Base-by-base conservation (phyloP, 1,284 basidiomycete genomes). In the Coriolopsis trogii region DNA sequence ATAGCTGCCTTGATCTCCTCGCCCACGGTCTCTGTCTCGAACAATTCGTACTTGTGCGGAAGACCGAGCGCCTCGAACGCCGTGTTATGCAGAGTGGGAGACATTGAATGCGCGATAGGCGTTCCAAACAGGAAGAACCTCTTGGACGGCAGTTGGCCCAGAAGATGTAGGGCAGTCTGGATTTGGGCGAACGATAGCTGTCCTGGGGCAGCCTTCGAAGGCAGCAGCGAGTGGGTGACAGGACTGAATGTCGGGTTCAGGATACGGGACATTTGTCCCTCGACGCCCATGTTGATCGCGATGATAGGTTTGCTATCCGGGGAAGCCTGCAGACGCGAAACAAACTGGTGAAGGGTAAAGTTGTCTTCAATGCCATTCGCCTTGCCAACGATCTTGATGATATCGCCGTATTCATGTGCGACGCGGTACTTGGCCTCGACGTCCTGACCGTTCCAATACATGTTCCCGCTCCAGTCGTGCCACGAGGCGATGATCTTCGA, bases 31-130 rank as follows among this genome's bases (percentile, higher is more conserved):
- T 74, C 65, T 0, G 91, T 90, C 73, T 98, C 93, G 41, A 91
- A 74, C n/a, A 91, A 74, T 31, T 78, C 76, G 68, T 97, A 98
- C 12, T 69, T 67, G 67, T 95, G 85, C 0, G 95, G 95, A 10
- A 98, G 75, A 1, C 94, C 94, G 23, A 98, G 80, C 12, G 78
- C 66, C 44, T 81, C 69, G 70, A 97, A 98, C 0, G 77, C 95
- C 0, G 92, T 89, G 70, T 98, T 98, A 74, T 99, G 97, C 36
- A 99, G 73, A 6, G 88, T 87, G 0, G 97, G 97, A 1, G 93
- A 97, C 78, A 95, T 88, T 3, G 94, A 97, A 57, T 93, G 85
- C 0, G 81, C 73, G 64, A 99, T 96, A 1, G 96, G 96, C 8
- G 75, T 87, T 10, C 96, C 96, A 61, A 98, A 91, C 48, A 99